Evolutionary conservation across 352 stramenopile species (phyloP).

Genomic region (Globisporangium okanoganense): DNA sequence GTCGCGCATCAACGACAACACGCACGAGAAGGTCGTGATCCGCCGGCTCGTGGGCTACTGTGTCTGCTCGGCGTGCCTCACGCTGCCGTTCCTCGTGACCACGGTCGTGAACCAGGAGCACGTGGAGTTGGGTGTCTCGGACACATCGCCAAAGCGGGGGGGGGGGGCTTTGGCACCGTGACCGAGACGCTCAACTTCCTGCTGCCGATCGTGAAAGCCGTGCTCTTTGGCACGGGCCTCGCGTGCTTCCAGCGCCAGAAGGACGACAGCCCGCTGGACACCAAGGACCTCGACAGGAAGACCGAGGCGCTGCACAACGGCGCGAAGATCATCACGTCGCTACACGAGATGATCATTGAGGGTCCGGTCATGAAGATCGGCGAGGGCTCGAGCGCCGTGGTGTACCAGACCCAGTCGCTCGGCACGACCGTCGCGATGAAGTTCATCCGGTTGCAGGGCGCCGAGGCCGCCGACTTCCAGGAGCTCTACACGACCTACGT

Average conservation of each 20-base stretch:
- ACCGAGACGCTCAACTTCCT: constrained; percentile 56
- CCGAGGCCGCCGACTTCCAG: constrained; percentile 30
- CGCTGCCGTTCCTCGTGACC: constrained; percentile 47
- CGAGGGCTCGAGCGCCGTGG: constrained; percentile 56
- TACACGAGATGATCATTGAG: constrained; percentile 57
- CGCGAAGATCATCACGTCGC: constrained; percentile 12
- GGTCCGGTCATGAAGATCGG: constrained; percentile 61
- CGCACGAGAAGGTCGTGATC: constrained; percentile 55
- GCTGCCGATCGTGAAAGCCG: constrained; percentile 50
- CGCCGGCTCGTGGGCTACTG: constrained; percentile 53
- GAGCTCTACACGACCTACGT: constrained; percentile 71
- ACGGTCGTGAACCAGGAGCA: constrained; percentile 26
- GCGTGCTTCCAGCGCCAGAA: constrained; percentile 28
- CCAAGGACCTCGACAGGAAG: constrained; percentile 13
- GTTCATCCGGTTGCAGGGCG: constrained; percentile 48
- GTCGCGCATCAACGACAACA: constrained; percentile 50
- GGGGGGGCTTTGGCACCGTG: constrained; percentile 32
- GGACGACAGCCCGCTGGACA: constrained; percentile 6
- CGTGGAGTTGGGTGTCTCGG: too few species aligned
- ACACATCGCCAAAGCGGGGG: too few species aligned
- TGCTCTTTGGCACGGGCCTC: constrained; percentile 64
- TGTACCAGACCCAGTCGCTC: constrained; percentile 68
- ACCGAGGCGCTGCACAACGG: constrained; percentile 16
- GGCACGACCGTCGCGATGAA: constrained; percentile 78
- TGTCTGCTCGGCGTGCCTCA: constrained; percentile 40